A percentile compares a stretch with the other conserved stretches of the same genome.
These are phyloP conservation scores for Helicostylum pulchrum DNA, from an alignment of 192 early-diverging fungal species.

Conservation along the genomic window DNA sequence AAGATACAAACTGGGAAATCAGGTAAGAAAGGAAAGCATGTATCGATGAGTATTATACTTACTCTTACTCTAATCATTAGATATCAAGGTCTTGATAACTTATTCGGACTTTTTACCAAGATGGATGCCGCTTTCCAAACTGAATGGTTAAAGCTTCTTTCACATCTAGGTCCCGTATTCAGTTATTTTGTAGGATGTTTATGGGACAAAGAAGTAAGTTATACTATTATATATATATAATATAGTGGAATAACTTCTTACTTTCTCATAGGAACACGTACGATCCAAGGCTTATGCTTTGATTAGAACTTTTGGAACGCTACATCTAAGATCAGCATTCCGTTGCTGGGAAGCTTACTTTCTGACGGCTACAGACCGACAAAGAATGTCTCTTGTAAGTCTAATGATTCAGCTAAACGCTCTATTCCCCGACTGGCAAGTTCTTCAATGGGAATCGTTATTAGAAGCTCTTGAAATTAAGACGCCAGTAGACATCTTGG, in stretches of 20 bases:
- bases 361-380: conserved; percentile 31
- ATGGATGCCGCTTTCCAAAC: conserved; percentile 45
- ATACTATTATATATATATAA: background rate
- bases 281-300: conserved; percentile 50
- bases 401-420: conserved; percentile 55
- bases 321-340: conserved; percentile 46
- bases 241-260: background rate
- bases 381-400: conserved; percentile 38
- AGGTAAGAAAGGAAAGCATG: conserved; percentile 24
- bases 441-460: conserved; percentile 39
- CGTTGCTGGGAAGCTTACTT: conserved; percentile 60
- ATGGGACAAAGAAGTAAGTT: conserved; percentile 52
- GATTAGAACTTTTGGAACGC: conserved; percentile 44
- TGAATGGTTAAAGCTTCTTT: conserved; percentile 34
- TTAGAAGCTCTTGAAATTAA: conserved; percentile 28
- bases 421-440: conserved; percentile 53
- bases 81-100: conserved; percentile 49
- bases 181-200: conserved; percentile 53
- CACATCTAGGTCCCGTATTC: conserved; percentile 49
- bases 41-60: background rate
- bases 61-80: conserved; percentile 21
- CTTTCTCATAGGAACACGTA: conserved; percentile 43
- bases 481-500: conserved; percentile 16
- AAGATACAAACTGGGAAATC: conserved; percentile 49
- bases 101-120: conserved; percentile 56